Base-by-base conservation (phyloP, 2,329 filamentous ascomycete genomes). In the Cercospora brassicicola region DNA sequence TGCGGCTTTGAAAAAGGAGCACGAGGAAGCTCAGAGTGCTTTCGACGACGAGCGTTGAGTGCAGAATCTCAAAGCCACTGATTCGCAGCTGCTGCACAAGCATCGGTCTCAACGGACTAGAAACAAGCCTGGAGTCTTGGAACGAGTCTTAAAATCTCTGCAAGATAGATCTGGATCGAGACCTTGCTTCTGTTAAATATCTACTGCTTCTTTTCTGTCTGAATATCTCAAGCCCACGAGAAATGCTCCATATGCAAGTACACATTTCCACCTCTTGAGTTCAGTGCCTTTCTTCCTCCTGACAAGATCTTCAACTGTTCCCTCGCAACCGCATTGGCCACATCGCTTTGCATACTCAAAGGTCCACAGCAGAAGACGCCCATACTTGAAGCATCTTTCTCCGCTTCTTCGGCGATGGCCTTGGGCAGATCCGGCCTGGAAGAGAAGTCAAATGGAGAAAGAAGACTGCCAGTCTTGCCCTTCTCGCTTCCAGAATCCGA, bases 201-300 rank as follows among this genome's bases (percentile, higher is more conserved):
- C 10, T 55, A 28, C 23, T 55, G 48, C n/a, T 1, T 13, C 10
- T 28, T 8, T n/a, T 13, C 30, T 31, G 7, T 23, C 3, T 31
- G 8, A 3, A 13, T 59, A 8, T 8, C 9, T 59, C 55, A 59
- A 6, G 81, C 81, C 81, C 73, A 83, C 69, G 79, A 80, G 69
- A 85, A 85, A 64, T 82, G 78, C 74, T 85, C 83, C 23, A 79
- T 79, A 74, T 85, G 83, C 65, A 85, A 69, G 74, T 82, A 84
- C 2, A 84, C 76, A 28, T 55, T 7, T n/a, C 48, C 48, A 7
- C 23, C 48, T 55, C 7, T 26, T 15, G 23, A 15, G 8, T 13
- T 15, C 11, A 30, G 48, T 55, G 23, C 48, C 11, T 67, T 65
- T 59, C 72, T 74, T 1, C 69, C 73, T 5, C 74, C 77, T 18